phyloP scores from a whole-genome alignment of 495 filamentous ascomycete genomes.

The Trypethelium eluteriae region DNA sequence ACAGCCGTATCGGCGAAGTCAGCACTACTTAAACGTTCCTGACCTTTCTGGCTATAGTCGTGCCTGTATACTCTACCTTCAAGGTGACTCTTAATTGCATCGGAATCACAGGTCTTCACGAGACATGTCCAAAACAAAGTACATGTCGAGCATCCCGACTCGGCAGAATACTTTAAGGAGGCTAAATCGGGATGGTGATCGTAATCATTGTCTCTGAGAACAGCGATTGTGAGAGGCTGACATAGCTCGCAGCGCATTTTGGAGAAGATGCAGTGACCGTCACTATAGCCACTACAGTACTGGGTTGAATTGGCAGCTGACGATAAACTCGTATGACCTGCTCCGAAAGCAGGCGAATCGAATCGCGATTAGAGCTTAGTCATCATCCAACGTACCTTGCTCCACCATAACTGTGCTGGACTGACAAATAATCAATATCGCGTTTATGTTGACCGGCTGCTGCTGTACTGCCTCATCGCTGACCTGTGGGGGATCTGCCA shows the following conservation, averaged over 20 bases:
- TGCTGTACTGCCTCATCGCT: too few species aligned
- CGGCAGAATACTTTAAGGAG: background rate
- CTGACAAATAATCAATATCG: too few species aligned
- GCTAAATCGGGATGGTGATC: constrained; percentile 1
- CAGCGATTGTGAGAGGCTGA: background rate
- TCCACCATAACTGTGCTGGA: too few species aligned
- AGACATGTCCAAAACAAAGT: background rate
- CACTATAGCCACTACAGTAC: too few species aligned
- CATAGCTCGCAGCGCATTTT: constrained; percentile 1
- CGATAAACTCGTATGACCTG: too few species aligned
- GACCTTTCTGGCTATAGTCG: background rate
- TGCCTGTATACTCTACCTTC: background rate
- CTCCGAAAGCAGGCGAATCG: too few species aligned
- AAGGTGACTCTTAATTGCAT: constrained; percentile 3
- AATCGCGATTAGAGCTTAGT: too few species aligned
- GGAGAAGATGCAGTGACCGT: background rate
- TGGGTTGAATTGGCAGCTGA: too few species aligned
- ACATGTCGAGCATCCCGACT: background rate
- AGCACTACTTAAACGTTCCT: background rate
- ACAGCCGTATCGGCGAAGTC: background rate
- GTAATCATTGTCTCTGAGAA: background rate
- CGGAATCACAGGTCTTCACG: background rate
- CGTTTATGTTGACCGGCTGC: too few species aligned
- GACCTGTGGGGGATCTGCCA: too few species aligned
- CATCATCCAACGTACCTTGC: too few species aligned